phyloP scores from a whole-genome alignment of 139 green algal species.

The Eudorina sp. region DNA sequence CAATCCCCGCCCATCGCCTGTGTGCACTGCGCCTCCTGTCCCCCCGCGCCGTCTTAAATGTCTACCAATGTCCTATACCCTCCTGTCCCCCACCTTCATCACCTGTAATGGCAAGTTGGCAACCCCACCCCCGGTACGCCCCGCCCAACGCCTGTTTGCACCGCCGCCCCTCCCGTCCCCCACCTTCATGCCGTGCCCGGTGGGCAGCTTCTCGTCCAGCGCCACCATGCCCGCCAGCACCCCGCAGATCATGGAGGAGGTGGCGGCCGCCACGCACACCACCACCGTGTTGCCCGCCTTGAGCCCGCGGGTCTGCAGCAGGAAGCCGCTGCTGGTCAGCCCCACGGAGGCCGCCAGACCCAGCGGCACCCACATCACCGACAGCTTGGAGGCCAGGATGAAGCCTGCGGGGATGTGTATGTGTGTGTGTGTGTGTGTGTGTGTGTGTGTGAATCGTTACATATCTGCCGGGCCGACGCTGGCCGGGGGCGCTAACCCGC shows the following conservation, averaged over 20 bases:
- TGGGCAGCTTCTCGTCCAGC: constrained; percentile 79
- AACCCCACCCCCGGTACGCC: too few species aligned
- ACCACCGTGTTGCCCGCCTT: constrained; percentile 87
- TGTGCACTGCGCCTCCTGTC: too few species aligned
- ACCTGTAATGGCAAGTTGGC: too few species aligned
- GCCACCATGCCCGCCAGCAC: constrained; percentile 69
- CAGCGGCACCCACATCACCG: constrained; percentile 66
- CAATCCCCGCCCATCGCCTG: too few species aligned
- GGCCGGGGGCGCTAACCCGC: too few species aligned
- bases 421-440: background rate
- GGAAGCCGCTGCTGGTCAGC: constrained; percentile 81
- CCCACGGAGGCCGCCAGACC: constrained; percentile 73
- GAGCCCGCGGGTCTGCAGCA: constrained; percentile 84
- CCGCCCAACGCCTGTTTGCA: too few species aligned
- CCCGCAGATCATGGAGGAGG: constrained; percentile 83
- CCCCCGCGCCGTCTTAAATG: too few species aligned
- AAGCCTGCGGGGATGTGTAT: constrained; percentile 71
- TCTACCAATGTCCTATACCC: too few species aligned
- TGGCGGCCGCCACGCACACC: constrained; percentile 88
- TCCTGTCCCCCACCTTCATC: too few species aligned
- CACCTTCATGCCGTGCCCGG: constrained; percentile 17
- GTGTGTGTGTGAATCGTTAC: too few species aligned
- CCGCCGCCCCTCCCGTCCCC: constrained; percentile 34
- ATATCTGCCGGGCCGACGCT: too few species aligned
- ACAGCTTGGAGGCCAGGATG: constrained; percentile 68